Evolutionary conservation across 768 basidiomycete genomes (phyloP).

Genomic region (Rickenella mellea): DNA sequence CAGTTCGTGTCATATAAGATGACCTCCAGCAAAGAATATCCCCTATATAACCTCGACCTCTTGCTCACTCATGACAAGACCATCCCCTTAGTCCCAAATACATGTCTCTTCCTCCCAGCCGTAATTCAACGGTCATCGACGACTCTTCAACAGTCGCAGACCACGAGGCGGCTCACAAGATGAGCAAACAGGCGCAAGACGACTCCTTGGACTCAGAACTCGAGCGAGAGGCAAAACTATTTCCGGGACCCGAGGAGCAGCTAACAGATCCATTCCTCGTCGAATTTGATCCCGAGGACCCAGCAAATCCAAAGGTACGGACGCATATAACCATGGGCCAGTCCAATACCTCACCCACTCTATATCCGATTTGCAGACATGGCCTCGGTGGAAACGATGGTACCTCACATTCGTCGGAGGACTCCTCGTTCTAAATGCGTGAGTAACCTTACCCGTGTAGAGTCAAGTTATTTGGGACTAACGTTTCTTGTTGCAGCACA

Average conservation of each 20-base stretch:
- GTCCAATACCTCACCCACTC: not conserved
- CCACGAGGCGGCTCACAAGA: not conserved
- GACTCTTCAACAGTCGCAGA: not conserved
- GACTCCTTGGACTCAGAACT: not conserved
- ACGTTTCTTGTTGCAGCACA: conserved; percentile 28
- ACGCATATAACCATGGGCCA: conserved; percentile 1
- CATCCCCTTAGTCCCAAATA: too few relatives aligned
- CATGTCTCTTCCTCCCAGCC: not conserved
- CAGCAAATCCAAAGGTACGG: conserved; percentile 37
- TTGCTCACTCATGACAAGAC: not conserved
- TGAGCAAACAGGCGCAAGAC: not conserved
- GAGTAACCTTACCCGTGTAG: conserved; percentile 13
- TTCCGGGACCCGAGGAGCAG: not conserved
- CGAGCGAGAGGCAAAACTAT: not conserved
- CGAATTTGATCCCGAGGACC: conserved; percentile 25
- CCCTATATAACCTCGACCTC: not conserved
- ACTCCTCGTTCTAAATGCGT: conserved; percentile 48
- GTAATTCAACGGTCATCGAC: not conserved
- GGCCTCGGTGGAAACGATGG: conserved; percentile 37
- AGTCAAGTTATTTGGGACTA: not conserved
- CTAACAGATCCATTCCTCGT: conserved; percentile 21
- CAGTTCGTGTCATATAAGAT: too few relatives aligned
- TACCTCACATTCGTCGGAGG: conserved; percentile 41
- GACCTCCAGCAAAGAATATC: not conserved
- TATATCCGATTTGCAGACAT: conserved; percentile 29